phyloP scores from a whole-genome alignment of 768 basidiomycete genomes.

The Mycena vitilis region DNA sequence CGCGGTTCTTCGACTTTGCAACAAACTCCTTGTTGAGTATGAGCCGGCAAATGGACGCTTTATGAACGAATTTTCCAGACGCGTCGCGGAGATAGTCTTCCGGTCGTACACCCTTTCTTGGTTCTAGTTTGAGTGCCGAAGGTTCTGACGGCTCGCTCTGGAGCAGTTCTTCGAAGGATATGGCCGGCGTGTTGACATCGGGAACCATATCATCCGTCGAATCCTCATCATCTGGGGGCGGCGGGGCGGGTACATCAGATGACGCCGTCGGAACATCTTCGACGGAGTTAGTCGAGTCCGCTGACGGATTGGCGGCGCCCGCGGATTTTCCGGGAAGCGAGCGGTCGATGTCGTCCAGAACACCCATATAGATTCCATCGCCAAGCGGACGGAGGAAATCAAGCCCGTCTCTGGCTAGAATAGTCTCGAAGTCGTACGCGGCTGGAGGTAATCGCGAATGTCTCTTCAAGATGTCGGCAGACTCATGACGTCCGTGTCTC shows the following conservation, averaged over 20 bases:
- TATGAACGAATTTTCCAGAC: conserved; percentile 25
- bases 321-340: not conserved
- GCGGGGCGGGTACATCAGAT: too few species aligned
- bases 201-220: conserved; percentile 35
- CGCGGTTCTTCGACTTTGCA: conserved; percentile 19
- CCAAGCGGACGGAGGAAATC: conserved; percentile 23
- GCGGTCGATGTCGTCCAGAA: conserved; percentile 5
- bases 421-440: not conserved
- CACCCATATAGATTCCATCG: conserved; percentile 20
- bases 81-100: conserved; percentile 11
- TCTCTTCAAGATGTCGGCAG: not conserved
- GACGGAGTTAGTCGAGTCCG: not conserved
- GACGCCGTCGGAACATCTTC: not conserved
- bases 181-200: too few species aligned
- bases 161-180: conserved; percentile 43
- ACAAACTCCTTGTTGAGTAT: conserved; percentile 15
- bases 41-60: conserved; percentile 18
- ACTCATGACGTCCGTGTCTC: not conserved
- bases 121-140: conserved; percentile 16
- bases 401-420: not conserved
- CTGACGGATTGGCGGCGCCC: not conserved
- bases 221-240: conserved; percentile 22
- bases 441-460: not conserved
- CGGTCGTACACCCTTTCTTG: conserved; percentile 17
- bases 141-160: conserved; percentile 40